Evolutionary conservation across 1,284 basidiomycete species (phyloP).

Genomic region (Ustilago lituana): DNA sequence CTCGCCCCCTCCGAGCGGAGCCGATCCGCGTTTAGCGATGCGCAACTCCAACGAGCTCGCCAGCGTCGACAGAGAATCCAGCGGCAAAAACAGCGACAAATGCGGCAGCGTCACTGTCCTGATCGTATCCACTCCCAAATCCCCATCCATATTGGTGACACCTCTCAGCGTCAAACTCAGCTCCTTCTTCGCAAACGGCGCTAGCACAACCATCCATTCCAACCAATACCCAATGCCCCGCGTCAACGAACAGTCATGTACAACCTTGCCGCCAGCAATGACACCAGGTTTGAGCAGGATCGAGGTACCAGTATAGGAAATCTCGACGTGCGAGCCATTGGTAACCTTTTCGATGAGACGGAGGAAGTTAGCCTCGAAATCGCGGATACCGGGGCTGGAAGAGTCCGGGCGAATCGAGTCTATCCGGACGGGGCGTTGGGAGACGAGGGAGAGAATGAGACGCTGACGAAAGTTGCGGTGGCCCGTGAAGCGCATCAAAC

Average conservation of each 20-base stretch:
- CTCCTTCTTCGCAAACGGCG: slow-evolving; percentile 91
- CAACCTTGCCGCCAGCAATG: slow-evolving; percentile 82
- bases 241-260: slow-evolving; percentile 86
- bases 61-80: slow-evolving; percentile 37
- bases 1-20: slow-evolving; percentile 91
- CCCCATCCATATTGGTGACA: slow-evolving; percentile 80
- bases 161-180: slow-evolving; percentile 83
- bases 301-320: slow-evolving; percentile 79
- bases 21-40: slow-evolving; percentile 92
- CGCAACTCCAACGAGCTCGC: slow-evolving; percentile 69
- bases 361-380: slow-evolving; percentile 92
- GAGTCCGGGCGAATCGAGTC: slow-evolving; percentile 90
- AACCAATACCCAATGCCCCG: slow-evolving; percentile 92
- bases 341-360: slow-evolving; percentile 90
- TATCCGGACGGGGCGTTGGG: slow-evolving; percentile 85
- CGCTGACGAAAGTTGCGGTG: slow-evolving; percentile 86
- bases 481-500: slow-evolving; percentile 74
- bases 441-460: slow-evolving; percentile 85
- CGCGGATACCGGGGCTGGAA: slow-evolving; percentile 91
- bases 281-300: slow-evolving; percentile 87
- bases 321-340: slow-evolving; percentile 94
- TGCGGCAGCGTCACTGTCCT: slow-evolving; percentile 92
- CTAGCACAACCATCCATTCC: slow-evolving; percentile 87
- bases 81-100: slow-evolving; percentile 78
- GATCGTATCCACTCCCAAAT: slow-evolving; percentile 77